phyloP scores from a whole-genome alignment of 129 eudicot genomes.

The Saposhnikovia divaricata region DNA sequence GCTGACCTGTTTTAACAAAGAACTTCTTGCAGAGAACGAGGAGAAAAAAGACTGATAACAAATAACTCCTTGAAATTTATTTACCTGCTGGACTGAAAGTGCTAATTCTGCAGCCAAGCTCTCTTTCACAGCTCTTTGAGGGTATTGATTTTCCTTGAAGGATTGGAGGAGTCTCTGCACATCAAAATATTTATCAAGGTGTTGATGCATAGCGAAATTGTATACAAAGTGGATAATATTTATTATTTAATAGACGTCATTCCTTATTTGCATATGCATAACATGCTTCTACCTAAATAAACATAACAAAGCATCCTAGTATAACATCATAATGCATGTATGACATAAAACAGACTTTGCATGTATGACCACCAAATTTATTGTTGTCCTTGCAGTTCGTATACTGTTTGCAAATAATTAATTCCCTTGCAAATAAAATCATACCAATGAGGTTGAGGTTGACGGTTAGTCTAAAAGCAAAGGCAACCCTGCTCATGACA shows the following conservation, averaged over 20 bases:
- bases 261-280: background rate
- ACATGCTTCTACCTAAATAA: background rate
- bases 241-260: background rate
- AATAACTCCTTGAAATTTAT: background rate
- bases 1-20: conserved; percentile 37
- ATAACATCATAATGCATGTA: background rate
- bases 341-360: background rate
- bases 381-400: background rate
- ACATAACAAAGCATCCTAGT: background rate
- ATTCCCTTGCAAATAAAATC: background rate
- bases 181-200: conserved; percentile 14
- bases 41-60: background rate
- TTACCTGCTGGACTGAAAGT: conserved; percentile 51
- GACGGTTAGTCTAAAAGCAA: background rate
- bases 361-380: background rate
- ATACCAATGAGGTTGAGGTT: background rate
- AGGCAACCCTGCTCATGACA: background rate
- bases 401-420: background rate
- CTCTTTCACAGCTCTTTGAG: conserved; percentile 41
- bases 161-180: conserved; percentile 57
- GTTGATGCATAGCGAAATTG: background rate
- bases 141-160: conserved; percentile 71
- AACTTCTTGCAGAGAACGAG: background rate
- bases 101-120: conserved; percentile 61
- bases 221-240: background rate